Evolutionary conservation across 1,284 basidiomycete species (phyloP).

Genomic region (Irpex sp.): DNA sequence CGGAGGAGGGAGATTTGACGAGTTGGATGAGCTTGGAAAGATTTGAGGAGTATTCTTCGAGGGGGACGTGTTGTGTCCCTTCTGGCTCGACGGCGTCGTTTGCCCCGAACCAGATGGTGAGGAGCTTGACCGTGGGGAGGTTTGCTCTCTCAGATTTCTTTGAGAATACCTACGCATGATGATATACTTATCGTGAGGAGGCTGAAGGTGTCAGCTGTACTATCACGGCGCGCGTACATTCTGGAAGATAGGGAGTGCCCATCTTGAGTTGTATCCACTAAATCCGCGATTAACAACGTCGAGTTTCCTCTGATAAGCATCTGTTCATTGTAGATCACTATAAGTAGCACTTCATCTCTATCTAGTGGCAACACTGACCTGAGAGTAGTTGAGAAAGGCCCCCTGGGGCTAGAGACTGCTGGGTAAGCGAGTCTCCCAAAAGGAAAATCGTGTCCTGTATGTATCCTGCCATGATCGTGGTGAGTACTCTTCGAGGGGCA

Average conservation of each 20-base stretch:
- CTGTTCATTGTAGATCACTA: conserved; percentile 30
- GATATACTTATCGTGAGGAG: no score
- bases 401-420: conserved; percentile 52
- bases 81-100: conserved; percentile 72
- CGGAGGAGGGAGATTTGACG: conserved; percentile 58
- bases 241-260: conserved; percentile 77
- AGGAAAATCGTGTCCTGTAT: conserved; percentile 66
- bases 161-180: conserved; percentile 61
- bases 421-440: conserved; percentile 78
- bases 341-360: not conserved
- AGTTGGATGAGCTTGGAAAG: conserved; percentile 59
- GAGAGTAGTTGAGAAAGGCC: conserved; percentile 63
- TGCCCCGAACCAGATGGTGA: conserved; percentile 88
- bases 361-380: conserved; percentile 36
- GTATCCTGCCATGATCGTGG: conserved; percentile 46
- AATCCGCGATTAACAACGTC: conserved; percentile 83
- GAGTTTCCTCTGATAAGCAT: conserved; percentile 72
- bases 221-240: no score
- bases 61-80: conserved; percentile 56
- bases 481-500: no score
- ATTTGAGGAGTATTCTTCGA: conserved; percentile 65
- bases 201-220: no score
- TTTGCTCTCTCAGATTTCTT: conserved; percentile 44
- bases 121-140: conserved; percentile 60
- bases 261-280: conserved; percentile 81